Conservation (phyloP, 305 asterid genomes). For the Rubia tinctorum region DNA sequence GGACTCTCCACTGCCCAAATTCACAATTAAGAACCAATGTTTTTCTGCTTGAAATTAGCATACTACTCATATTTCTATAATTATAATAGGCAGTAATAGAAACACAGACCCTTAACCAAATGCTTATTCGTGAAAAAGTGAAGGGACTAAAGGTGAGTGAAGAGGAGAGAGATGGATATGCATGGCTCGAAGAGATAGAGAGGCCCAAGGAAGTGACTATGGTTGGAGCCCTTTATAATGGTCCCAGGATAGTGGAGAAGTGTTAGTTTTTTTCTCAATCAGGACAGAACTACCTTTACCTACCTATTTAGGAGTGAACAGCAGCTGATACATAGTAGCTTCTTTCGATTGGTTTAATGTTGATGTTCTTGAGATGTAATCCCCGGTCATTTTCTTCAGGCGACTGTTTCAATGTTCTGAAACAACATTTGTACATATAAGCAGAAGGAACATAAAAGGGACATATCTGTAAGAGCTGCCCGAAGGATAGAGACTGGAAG, state of each 20-base stretch:
- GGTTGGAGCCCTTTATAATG: slow-evolving; percentile 50
- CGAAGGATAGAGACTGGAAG: not conserved
- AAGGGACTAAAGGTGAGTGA: slow-evolving; percentile 15
- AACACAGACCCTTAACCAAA: not conserved
- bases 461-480: not conserved
- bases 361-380: not conserved
- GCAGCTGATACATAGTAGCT: slow-evolving; percentile 12
- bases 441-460: not conserved
- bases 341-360: slow-evolving; percentile 1
- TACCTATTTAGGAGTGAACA: not conserved
- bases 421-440: slow-evolving; percentile 29
- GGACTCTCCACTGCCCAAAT: slow-evolving; percentile 44
- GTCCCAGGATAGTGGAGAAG: slow-evolving; percentile 56
- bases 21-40: slow-evolving; percentile 39
- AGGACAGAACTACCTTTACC: not conserved
- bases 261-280: not conserved
- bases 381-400: not conserved
- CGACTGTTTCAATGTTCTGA: not conserved
- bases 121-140: not conserved
- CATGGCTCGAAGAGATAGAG: slow-evolving; percentile 81
- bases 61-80: too few relatives aligned
- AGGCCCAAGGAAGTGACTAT: slow-evolving; percentile 52
- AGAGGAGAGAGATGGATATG: slow-evolving; percentile 41
- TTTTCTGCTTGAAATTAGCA: not conserved
- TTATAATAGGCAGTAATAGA: too few relatives aligned